phyloP scores from a whole-genome alignment of 768 basidiomycete species.

The Goffeauzyma gilvescens region DNA sequence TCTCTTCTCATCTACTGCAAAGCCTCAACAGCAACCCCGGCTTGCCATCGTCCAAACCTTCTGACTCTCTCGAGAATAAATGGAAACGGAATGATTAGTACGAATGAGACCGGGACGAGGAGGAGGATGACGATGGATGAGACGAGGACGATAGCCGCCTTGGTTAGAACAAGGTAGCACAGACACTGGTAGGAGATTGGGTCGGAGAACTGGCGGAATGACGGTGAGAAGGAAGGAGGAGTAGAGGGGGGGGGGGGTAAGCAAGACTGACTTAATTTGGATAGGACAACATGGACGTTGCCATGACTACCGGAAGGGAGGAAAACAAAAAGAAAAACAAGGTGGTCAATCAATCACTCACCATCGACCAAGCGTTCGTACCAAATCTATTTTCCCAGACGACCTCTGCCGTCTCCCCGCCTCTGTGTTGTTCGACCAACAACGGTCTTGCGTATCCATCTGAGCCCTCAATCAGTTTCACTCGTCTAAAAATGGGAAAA shows the following conservation, averaged over 20 bases:
- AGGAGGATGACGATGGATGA: conserved; percentile 22
- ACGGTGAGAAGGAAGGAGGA: too few species aligned
- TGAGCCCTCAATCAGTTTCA: conserved; percentile 12
- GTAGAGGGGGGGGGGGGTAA: neutral
- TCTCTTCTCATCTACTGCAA: conserved; percentile 8
- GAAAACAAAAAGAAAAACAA: neutral
- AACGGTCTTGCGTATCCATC: conserved; percentile 9
- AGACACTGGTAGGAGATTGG: conserved; percentile 28
- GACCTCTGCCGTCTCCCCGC: conserved; percentile 6
- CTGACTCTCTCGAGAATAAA: conserved; percentile 17
- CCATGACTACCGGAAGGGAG: neutral
- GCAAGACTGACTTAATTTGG: neutral
- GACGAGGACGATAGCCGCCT: conserved; percentile 28
- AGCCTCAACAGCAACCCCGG: conserved; percentile 25
- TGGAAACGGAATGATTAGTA: conserved; percentile 17
- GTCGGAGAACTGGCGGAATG: conserved; percentile 19
- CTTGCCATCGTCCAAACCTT: conserved; percentile 29
- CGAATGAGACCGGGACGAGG: conserved; percentile 18
- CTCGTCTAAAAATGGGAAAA: conserved; percentile 27
- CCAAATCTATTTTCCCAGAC: conserved; percentile 28
- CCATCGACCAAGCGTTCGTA: conserved; percentile 30
- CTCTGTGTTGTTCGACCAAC: conserved; percentile 6
- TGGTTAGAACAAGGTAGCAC: conserved; percentile 28
- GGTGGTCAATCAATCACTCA: conserved; percentile 4
- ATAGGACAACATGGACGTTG: neutral